A percentile compares a stretch with the other conserved stretches of the same genome.
These are phyloP conservation scores for Boletus pseudopeckii DNA, from an alignment of 768 basidiomycete genomes.

Conservation along the genomic window DNA sequence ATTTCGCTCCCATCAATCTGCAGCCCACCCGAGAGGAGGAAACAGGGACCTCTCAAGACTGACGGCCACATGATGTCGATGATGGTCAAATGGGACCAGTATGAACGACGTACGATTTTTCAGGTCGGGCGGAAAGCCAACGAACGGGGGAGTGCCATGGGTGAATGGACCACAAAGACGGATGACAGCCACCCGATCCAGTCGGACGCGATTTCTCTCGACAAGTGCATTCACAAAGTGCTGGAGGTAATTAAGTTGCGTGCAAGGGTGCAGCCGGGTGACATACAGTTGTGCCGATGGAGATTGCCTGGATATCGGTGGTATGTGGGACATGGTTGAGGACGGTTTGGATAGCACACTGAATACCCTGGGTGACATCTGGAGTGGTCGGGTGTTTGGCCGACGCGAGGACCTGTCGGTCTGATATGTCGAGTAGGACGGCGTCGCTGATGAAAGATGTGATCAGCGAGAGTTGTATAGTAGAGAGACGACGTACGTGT, in stretches of 20 bases:
- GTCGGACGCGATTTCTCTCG: slow-evolving; percentile 48
- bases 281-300: slow-evolving; percentile 59
- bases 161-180: slow-evolving; percentile 61
- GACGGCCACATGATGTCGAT: neutral
- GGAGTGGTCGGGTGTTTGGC: slow-evolving; percentile 54
- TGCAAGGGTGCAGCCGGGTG: too few relatives aligned
- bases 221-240: slow-evolving; percentile 62
- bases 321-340: slow-evolving; percentile 37
- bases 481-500: slow-evolving; percentile 22
- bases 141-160: slow-evolving; percentile 54
- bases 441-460: slow-evolving; percentile 27
- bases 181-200: slow-evolving; percentile 60
- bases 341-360: slow-evolving; percentile 45
- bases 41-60: slow-evolving; percentile 31
- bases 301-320: slow-evolving; percentile 44
- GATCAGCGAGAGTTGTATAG: neutral
- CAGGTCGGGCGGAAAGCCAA: slow-evolving; percentile 44
- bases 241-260: slow-evolving; percentile 12
- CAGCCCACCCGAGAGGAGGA: slow-evolving; percentile 37
- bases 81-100: neutral
- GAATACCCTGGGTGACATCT: slow-evolving; percentile 58
- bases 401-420: slow-evolving; percentile 23
- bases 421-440: slow-evolving; percentile 21
- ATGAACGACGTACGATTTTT: slow-evolving; percentile 26
- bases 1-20: slow-evolving; percentile 52